Evolutionary conservation across 495 filamentous ascomycete genomes (phyloP), one percentile per base, ranked within the genome.

Genomic region (Tetracladium marchalianum): DNA sequence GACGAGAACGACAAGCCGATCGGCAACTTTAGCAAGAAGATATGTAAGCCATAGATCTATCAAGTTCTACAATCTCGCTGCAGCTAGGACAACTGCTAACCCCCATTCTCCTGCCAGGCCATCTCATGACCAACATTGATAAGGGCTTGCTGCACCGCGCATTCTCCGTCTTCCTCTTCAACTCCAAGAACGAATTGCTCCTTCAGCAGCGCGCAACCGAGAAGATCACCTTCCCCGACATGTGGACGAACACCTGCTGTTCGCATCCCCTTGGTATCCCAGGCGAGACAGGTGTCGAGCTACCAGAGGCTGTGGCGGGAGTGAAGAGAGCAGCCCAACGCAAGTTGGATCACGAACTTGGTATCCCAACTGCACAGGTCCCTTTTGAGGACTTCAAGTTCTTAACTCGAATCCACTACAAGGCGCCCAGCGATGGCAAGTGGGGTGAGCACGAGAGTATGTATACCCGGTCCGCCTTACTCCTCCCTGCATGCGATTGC

Each of bases 211-310:
- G 92, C 54, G 92, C 92, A 39, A 70, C 84, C 37, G 90, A 96
- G 69, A 99, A 99, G 73, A 99, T 99, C 64, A 99, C 92, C 12
- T 99, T 99, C 70, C 92, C 92, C 31, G 85, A 89, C 61, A 90
- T 95, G 87, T 99, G 92, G 92, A 99, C 92, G 47, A 99, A 99
- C 67, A 99, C 92, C 34, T 99, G 92, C 76, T 99, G 92, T 71
- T 99, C 92, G 27, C 92, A 99, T 65, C 92, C 92, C 8, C 72
- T 99, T 43, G 87, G 87, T 24, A 82, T 96, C 45, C 83, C 92
- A 15, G 84, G 80, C 16, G 92, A 99, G 75, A 94, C 87, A 2
- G 92, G 92, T 44, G 76, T 81, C 11, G 82, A 86, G 60, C 73
- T 98, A 16, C 80, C 80, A 17, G 82, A 83, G 48, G 83, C 89